Base-by-base conservation (phyloP, 176 grass and related monocot genomes). In the Pontederia crassipes region DNA sequence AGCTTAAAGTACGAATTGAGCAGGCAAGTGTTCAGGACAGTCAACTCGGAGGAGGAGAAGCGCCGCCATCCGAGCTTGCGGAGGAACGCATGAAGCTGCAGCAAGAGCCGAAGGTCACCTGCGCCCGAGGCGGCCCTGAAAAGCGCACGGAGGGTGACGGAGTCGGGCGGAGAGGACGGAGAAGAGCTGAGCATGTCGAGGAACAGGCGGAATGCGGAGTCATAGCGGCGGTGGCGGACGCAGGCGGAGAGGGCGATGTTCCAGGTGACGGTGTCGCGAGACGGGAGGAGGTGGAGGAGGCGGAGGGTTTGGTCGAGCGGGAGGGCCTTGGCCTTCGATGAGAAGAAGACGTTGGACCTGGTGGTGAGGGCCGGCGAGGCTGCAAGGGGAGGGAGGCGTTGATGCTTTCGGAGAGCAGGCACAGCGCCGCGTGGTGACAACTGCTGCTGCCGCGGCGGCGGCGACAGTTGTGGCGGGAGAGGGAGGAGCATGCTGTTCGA, bases 161-260 rank as follows among this genome's bases (percentile, higher is more conserved):
- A 13, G 4, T 75, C 72, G 27, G 72, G 78, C 13, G 14, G 9
- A 13, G 6, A 49, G 51, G 26, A 45, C 28, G 57, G 40, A 20
- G 51, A 70, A n/a, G 58, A 45, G 32, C 32, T 40, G 28, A 81
- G 78, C 70, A 73, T 73, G 52, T 67, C 28, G 49, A 65, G 72
- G 61, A 81, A 81, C 15, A 81, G 65, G 54, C 52, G 47, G 50
- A 55, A 28, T 13, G 79, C 45, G 15, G 52, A 13, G 28, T 57
- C 27, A 48, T 58, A 20, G 0, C 59, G 40, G 6, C 59, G 27
- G 46, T 66, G 67, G 59, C 54, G 79, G 59, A 81, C 72, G 60
- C 66, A 59, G 46, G 73, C 66, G 72, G 79, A 71, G 79, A 81
- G 71, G 72, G 66, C 66, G 66, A 59, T 66, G 72, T 76, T 81